phyloP scores from a whole-genome alignment of 2,329 filamentous ascomycete genomes.

The Aspergillus candidus region DNA sequence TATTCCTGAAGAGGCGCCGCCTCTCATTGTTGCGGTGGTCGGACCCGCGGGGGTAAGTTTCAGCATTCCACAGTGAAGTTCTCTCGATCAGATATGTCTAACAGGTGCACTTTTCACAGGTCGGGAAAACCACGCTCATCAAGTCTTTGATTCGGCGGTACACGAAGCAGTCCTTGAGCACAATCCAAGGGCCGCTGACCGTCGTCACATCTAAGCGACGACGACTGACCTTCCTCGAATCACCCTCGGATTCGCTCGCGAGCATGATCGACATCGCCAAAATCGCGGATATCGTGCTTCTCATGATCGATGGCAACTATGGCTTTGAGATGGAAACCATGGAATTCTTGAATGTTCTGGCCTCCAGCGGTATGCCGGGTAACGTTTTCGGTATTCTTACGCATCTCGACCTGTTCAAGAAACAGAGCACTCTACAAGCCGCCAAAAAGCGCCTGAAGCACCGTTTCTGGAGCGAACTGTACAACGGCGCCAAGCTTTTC shows the following conservation, averaged over 20 bases:
- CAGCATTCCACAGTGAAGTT: not conserved
- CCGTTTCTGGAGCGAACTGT: constrained; percentile 92
- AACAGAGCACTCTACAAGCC: constrained; percentile 82
- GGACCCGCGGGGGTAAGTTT: constrained; percentile 75
- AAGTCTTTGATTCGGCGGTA: constrained; percentile 93
- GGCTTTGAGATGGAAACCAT: constrained; percentile 99
- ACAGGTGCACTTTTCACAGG: constrained; percentile 22
- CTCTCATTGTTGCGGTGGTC: constrained; percentile 86
- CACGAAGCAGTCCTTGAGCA: constrained; percentile 87
- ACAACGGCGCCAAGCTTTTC: constrained; percentile 94
- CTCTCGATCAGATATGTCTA: constrained; percentile 2
- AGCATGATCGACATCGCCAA: constrained; percentile 97
- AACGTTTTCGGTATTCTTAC: constrained; percentile 97
- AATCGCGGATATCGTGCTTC: constrained; percentile 90
- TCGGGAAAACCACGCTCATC: constrained; percentile 88
- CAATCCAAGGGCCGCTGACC: constrained; percentile 86
- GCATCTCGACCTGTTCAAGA: constrained; percentile 90
- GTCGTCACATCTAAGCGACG: constrained; percentile 95
- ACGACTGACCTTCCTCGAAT: constrained; percentile 91
- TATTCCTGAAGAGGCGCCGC: constrained; percentile 88
- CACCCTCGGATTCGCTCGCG: constrained; percentile 85
- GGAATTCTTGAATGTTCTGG: constrained; percentile 93
- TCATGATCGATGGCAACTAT: constrained; percentile 98
- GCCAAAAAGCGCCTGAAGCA: constrained; percentile 97
- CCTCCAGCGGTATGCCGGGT: constrained; percentile 94